Conservation (phyloP, 176 grass and related monocot species). For the Lolium multiflorum region DNA sequence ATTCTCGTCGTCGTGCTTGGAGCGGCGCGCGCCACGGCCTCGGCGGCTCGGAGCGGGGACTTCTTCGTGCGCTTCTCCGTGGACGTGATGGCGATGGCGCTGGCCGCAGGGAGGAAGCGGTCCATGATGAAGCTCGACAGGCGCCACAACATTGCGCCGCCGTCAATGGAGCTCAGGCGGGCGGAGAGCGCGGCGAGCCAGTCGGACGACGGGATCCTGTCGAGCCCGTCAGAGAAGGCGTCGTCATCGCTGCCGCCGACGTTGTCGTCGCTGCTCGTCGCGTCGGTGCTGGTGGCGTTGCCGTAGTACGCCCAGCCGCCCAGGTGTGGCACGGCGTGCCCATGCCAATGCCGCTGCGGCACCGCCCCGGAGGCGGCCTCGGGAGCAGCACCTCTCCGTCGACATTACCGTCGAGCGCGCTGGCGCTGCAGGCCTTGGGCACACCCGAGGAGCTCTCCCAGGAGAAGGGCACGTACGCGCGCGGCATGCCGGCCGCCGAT, state of each 20-base stretch:
- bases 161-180: constrained; percentile 60
- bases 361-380: constrained; percentile 61
- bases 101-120: constrained; percentile 85
- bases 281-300: constrained; percentile 37
- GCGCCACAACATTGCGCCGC: constrained; percentile 52
- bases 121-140: constrained; percentile 89
- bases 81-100: constrained; percentile 73
- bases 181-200: too few species aligned
- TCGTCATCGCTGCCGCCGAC: constrained; percentile 36
- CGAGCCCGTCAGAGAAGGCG: constrained; percentile 68
- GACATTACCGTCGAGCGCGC: neutral
- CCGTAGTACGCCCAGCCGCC: neutral
- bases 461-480: neutral
- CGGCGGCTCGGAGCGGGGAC: neutral
- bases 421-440: constrained; percentile 44
- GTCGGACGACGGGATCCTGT: constrained; percentile 62
- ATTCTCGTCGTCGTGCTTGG: constrained; percentile 22
- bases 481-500: constrained; percentile 30
- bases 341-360: neutral
- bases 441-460: constrained; percentile 87
- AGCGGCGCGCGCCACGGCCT: constrained; percentile 9
- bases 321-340: constrained; percentile 7
- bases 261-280: neutral
- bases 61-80: constrained; percentile 42
- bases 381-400: constrained; percentile 41